Evolutionary conservation across 805 yeast genomes (phyloP), one percentile per base, ranked within the genome.

Genomic region (Cyberlindnera xishuangbannaensis): DNA sequence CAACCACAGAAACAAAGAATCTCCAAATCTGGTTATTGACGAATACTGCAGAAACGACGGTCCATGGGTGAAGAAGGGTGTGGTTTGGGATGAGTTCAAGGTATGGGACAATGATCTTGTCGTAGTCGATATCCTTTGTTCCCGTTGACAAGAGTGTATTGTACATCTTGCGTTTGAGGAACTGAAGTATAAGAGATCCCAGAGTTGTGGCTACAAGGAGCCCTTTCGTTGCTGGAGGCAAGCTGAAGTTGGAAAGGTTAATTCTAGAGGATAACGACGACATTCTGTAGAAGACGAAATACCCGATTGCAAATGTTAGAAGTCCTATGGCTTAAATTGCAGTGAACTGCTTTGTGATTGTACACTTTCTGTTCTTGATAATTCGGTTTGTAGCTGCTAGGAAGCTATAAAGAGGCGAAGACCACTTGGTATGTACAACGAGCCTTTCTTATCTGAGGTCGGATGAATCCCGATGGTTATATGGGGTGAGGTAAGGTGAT

Each of bases 31-130:
- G 58, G 6, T 68, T 65, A 48, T 81, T 87, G 3, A 80, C 73
- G 51, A 79, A 77, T n/a, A 80, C 71, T 1, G 84, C 68, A 3
- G 79, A 67, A 18, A 72, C 51, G 2, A 80, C 45, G 1, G 81
- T 81, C 80, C 83, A 76, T 5, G 87, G 87, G 41, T 74, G 63
- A 34, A 58, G 61, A 4, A 78, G 45, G 0, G 77, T 64, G 33
- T 66, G 61, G 17, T 66, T 56, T 10, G 90, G 88, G 6, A 82
- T 71, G 55, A 82, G 61, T 56, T 83, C 86, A 26, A 82, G 47
- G 24, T 59, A 59, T 1, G 83, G 86, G 6, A 76, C 69, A 14
- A 64, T 52, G 20, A 78, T 60, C 19, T 64, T 62, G 27, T 61
- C 61, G 37, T 66, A 62, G n/a, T 47, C 39, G 15, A 59, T 35